Conservation (phyloP, 2,329 filamentous ascomycete genomes). For the Phaeosphaeriaceae sp. region DNA sequence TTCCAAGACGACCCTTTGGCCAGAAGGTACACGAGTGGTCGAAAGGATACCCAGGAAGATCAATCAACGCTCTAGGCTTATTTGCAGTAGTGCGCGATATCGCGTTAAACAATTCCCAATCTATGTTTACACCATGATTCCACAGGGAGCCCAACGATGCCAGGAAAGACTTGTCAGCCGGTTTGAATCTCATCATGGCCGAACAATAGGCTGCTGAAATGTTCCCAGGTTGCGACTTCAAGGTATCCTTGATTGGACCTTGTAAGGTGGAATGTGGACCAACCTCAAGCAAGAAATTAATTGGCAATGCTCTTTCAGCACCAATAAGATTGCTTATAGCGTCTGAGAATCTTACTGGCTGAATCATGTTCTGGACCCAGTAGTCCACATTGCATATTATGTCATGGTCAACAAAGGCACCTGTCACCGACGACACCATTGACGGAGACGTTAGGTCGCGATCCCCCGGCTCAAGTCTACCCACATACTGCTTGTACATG, state of each 20-base stretch:
- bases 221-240: not conserved
- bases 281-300: constrained; percentile 25
- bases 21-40: constrained; percentile 32
- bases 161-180: not conserved
- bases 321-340: constrained; percentile 3
- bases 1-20: constrained; percentile 17
- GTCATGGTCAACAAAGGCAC: not conserved
- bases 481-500: constrained; percentile 3
- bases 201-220: not conserved
- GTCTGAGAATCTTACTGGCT: constrained; percentile 41
- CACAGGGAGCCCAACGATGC: not conserved
- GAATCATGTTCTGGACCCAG: constrained; percentile 47
- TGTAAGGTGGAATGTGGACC: constrained; percentile 43
- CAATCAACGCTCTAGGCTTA: not conserved
- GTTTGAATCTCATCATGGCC: not conserved
- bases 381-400: constrained; percentile 8
- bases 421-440: not conserved
- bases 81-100: not conserved
- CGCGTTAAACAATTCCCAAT: too few relatives aligned
- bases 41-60: constrained; percentile 23
- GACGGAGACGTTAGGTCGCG: not conserved
- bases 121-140: constrained; percentile 1
- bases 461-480: not conserved
- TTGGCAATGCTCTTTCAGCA: constrained; percentile 26
- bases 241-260: constrained; percentile 21